Conservation (phyloP, 352 stramenopile species). For the Albugo candida region DNA sequence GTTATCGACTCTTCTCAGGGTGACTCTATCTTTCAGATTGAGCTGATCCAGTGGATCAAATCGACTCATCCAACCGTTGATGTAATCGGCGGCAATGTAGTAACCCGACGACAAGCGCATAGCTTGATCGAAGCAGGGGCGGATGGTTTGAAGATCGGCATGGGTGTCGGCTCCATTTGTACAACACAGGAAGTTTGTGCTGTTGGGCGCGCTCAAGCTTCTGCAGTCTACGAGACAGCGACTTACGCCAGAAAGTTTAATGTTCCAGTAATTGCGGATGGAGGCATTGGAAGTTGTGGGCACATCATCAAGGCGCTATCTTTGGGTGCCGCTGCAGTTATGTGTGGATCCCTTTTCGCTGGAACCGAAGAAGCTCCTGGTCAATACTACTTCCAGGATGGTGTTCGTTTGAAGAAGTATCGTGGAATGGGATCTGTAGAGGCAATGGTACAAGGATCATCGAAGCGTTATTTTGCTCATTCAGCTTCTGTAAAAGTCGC, state of each 20-base stretch:
- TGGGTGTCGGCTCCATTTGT: constrained; percentile 99
- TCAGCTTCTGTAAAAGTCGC: constrained; percentile 93
- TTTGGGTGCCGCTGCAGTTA: constrained; percentile 94
- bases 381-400: constrained; percentile 99
- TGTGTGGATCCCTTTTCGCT: constrained; percentile 99
- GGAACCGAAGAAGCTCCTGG: constrained; percentile 98
- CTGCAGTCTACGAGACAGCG: constrained; percentile 96
- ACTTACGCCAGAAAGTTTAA: constrained; percentile 91
- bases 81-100: constrained; percentile 99
- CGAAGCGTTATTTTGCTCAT: constrained; percentile 84
- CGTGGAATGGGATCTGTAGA: constrained; percentile 99
- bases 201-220: constrained; percentile 95
- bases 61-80: constrained; percentile 85
- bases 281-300: constrained; percentile 94
- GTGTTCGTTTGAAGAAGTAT: constrained; percentile 99
- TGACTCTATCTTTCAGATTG: constrained; percentile 88
- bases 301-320: constrained; percentile 98
- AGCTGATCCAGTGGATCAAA: constrained; percentile 92
- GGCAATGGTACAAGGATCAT: constrained; percentile 95
- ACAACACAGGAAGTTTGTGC: constrained; percentile 99
- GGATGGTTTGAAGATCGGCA: constrained; percentile 98
- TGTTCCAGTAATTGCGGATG: constrained; percentile 97
- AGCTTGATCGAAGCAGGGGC: constrained; percentile 97
- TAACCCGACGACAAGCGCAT: constrained; percentile 94
- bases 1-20: constrained; percentile 99